Evolutionary conservation across 2,329 filamentous ascomycete species (phyloP), one percentile per base, ranked within the genome.

Genomic region (Cordyceps pruinosa): DNA sequence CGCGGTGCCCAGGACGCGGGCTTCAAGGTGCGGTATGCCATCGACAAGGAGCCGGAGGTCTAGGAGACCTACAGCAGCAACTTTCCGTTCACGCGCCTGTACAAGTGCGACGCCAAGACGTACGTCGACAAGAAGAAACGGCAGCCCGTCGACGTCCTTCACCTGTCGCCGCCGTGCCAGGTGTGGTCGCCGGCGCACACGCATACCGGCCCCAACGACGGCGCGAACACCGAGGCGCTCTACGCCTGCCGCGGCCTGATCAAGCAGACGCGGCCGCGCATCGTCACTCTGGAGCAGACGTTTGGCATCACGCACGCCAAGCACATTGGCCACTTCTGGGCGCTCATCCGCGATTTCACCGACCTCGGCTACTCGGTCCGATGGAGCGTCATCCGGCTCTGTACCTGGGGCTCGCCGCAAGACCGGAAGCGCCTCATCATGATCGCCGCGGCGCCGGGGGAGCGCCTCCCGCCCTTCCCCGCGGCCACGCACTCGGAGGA

Each of bases 261-360:
- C 1, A 70, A 77, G 5, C 78, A 79, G 35, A 68, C 79, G 0
- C 79, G 77, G 0, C 89, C 90, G 0, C 78, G 90, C 0, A 66
- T 94, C 0, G 80, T 89, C 2, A 95, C 89, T 0, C 73, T 95
- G 1, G 90, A 96, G 64, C 87, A 96, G 65, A 92, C 90, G 0
- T 85, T 83, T 53, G 89, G 89, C 0, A 77, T 95, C 1, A 68
- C 81, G 0, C 73, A 77, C 23, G 70, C 78, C 0, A 69, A 75
- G 0, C 83, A 86, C 56, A 68, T 72, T 12, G 69, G 73, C 0
- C 84, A 80, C 53, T 85, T 91, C 47, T 74, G 79, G 39, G 71
- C 76, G 0, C 69, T 92, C 0, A 72, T 94, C 3, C 73, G 78
- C 26, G 82, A 85, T 32, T 85, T 92, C 54, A 84, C 87, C 0